Conservation (phyloP, 129 eudicot species). For the Artemisia tridentata region DNA sequence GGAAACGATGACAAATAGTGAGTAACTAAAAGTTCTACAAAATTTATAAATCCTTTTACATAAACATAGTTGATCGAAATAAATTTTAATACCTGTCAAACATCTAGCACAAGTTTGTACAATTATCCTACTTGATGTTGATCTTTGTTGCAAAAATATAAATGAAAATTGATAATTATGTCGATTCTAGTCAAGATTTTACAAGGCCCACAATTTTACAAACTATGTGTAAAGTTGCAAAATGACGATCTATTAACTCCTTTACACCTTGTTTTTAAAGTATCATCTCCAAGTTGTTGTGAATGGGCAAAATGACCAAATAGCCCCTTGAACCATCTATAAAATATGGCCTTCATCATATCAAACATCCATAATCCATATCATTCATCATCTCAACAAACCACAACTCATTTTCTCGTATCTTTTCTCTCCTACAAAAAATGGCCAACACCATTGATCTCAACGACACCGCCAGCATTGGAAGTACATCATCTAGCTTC, state of each 20-base stretch:
- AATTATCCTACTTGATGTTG: not conserved
- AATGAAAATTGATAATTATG: no score
- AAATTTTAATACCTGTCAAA: no score
- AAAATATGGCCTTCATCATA: not conserved
- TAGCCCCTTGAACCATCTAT: constrained; percentile 8
- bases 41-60: not conserved
- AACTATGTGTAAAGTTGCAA: no score
- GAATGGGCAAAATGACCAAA: constrained; percentile 7
- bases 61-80: not conserved
- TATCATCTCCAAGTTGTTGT: not conserved
- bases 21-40: no score
- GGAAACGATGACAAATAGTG: not conserved
- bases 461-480: not conserved
- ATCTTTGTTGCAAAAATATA: no score
- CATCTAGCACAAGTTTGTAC: not conserved
- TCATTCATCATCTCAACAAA: constrained; percentile 8
- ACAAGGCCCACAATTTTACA: no score
- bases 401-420: not conserved
- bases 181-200: not conserved
- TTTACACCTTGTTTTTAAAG: constrained; percentile 6
- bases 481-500: constrained; percentile 13
- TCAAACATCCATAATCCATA: not conserved
- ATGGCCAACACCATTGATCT: not conserved
- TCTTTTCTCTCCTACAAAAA: not conserved
- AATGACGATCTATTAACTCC: no score